Conservation (phyloP, 768 basidiomycete genomes). For the Pleurotus eryngii region DNA sequence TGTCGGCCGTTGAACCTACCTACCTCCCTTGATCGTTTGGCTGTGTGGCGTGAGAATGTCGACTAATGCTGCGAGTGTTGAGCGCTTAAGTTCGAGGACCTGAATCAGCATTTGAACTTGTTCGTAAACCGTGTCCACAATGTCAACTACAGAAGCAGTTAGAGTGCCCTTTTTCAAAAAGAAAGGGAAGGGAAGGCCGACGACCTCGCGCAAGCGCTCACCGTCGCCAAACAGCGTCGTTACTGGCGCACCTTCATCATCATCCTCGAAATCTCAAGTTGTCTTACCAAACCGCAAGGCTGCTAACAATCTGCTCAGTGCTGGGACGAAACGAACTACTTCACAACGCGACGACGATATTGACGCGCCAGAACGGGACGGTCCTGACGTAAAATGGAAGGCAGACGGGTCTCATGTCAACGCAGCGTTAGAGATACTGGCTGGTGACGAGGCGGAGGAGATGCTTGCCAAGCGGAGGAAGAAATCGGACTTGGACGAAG, state of each 20-base stretch:
- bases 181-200: conserved; percentile 71
- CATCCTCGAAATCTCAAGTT: conserved; percentile 63
- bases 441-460: conserved; percentile 80
- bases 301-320: conserved; percentile 63
- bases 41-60: neutral
- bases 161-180: conserved; percentile 90
- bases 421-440: conserved; percentile 70
- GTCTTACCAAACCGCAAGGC: conserved; percentile 73
- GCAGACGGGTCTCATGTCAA: conserved; percentile 72
- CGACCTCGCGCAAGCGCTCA: conserved; percentile 74
- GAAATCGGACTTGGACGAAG: conserved; percentile 49
- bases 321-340: conserved; percentile 47
- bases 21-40: no score
- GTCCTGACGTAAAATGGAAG: conserved; percentile 76
- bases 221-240: conserved; percentile 42
- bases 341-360: conserved; percentile 59
- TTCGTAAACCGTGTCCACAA: conserved; percentile 21
- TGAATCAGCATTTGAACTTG: neutral
- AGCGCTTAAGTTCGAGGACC: neutral
- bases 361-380: conserved; percentile 54
- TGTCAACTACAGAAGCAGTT: conserved; percentile 34
- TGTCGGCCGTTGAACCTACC: no score
- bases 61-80: neutral
- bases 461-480: conserved; percentile 66
- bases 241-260: conserved; percentile 15